phyloP scores from a whole-genome alignment of 345 rosid species.

The Linum tenue region DNA sequence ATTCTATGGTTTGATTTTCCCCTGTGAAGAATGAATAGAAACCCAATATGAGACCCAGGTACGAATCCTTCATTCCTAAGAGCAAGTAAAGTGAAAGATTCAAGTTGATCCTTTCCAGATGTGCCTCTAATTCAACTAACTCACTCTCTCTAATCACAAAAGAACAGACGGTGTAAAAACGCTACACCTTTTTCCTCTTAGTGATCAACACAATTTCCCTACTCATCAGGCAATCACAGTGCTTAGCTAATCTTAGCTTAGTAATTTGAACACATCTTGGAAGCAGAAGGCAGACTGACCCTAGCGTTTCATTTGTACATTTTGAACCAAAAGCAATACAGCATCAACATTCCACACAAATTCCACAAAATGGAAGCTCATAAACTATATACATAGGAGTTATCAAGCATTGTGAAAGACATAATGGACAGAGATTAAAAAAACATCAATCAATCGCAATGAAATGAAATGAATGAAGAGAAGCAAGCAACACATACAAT shows the following conservation, averaged over 20 bases:
- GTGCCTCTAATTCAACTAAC: background rate
- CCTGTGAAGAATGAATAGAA: slow-evolving; percentile 38
- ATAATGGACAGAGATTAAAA: too few species aligned
- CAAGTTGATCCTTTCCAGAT: background rate
- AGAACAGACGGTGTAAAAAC: background rate
- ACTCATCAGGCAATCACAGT: background rate
- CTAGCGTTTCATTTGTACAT: too few species aligned
- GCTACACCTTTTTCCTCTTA: background rate
- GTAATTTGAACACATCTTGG: background rate
- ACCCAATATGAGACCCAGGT: background rate
- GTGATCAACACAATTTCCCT: background rate
- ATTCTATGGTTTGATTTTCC: slow-evolving; percentile 90
- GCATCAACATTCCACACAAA: background rate
- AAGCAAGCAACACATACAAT: slow-evolving; percentile 38
- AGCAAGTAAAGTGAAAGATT: background rate
- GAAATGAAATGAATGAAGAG: background rate
- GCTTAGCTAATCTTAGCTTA: background rate
- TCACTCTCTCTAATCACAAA: background rate
- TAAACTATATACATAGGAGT: too few species aligned
- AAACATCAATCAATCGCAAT: background rate
- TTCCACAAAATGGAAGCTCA: too few species aligned
- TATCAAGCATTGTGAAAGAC: too few species aligned
- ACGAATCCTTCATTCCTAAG: slow-evolving; percentile 6
- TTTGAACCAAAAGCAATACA: too few species aligned
- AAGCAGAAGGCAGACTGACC: too few species aligned